Percentiles rank a stretch among this genome's conserved stretches.
phyloP scores from a whole-genome alignment of 768 basidiomycete species.

The Mycena leptocephala region DNA sequence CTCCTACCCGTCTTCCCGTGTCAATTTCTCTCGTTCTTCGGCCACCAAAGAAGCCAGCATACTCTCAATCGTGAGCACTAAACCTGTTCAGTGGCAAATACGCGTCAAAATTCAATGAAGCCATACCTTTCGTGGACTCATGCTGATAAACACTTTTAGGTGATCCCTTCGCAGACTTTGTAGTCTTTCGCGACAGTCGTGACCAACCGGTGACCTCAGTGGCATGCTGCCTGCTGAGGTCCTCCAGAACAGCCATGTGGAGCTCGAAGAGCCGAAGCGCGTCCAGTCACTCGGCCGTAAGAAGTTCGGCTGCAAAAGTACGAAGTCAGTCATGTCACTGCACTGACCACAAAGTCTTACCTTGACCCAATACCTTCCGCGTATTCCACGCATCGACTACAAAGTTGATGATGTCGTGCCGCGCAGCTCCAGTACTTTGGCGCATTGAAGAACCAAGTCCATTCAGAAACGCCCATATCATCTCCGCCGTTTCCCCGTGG shows the following conservation, averaged over 20 bases:
- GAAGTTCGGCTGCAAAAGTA: slow-evolving; percentile 5
- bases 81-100: not conserved
- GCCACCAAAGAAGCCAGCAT: slow-evolving; percentile 4
- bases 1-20: not conserved
- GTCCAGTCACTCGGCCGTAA: slow-evolving; percentile 9
- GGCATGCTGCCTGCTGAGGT: slow-evolving; percentile 23
- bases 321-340: not conserved
- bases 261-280: slow-evolving; percentile 26
- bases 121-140: not conserved
- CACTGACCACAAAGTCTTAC: not conserved
- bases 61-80: slow-evolving; percentile 22
- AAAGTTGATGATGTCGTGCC: slow-evolving; percentile 20
- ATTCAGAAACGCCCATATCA: slow-evolving; percentile 17
- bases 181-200: too few relatives aligned
- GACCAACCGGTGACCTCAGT: slow-evolving; percentile 17
- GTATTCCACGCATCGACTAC: slow-evolving; percentile 19
- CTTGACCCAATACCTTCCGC: slow-evolving; percentile 8
- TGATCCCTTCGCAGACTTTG: not conserved
- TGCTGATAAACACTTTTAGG: slow-evolving; percentile 21
- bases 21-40: not conserved
- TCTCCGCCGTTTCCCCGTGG: slow-evolving; percentile 28
- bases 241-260: slow-evolving; percentile 23
- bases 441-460: slow-evolving; percentile 6
- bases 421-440: slow-evolving; percentile 11
- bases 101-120: not conserved